Evolutionary conservation across 345 rosid genomes (phyloP), one percentile per base, ranked within the genome.

Genomic region (Dimocarpus longan): DNA sequence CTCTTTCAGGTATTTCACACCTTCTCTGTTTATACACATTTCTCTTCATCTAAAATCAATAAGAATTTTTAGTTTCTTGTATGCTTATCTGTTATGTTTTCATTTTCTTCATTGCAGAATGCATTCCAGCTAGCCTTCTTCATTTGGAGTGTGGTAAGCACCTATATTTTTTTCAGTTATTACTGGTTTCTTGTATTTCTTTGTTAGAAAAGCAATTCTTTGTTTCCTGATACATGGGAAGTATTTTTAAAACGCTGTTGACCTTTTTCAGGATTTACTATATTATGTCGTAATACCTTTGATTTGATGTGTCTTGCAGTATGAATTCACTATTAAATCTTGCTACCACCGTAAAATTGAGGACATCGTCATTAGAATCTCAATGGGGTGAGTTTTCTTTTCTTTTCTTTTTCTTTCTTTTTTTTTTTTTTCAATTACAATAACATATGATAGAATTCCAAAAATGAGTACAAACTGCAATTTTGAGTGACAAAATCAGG

Each of bases 121-220:
- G 97, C 97, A 18, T 93, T 95, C 86, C 95, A 93, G 74, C 81
- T 93, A 12, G 98, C 99, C 76, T 93, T 93, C 86, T 91, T 95
- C 81, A 75, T 76, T 8, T 95, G 98, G 98, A 85, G 91, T 71
- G 74, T 82, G 71, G 99, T 96, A 66, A 86, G 94, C 80, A 79
- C 66, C 71, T 68, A 46, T 42, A n/a, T 24, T 72, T 19, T 4
- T 24, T 43, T 3, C 70, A 48, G 63, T 50, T 22, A 19, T 37
- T 68, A 11, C 68, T 8, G 40, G 42, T 50, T 50, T 50, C 37
- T 32, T 32, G 4, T 32, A 32, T 32, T 32, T 32, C 37, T 32
- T 32, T 32, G 37, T 32, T 32, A 2, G 37, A 32, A 32, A 42
- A 42, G 44, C 44, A 42, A 42, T 42, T 42, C 44, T 42, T 42